These are phyloP conservation scores for Hansenula sp. DNA, from an alignment of 1,139 yeast species.

Conservation along the genomic window DNA sequence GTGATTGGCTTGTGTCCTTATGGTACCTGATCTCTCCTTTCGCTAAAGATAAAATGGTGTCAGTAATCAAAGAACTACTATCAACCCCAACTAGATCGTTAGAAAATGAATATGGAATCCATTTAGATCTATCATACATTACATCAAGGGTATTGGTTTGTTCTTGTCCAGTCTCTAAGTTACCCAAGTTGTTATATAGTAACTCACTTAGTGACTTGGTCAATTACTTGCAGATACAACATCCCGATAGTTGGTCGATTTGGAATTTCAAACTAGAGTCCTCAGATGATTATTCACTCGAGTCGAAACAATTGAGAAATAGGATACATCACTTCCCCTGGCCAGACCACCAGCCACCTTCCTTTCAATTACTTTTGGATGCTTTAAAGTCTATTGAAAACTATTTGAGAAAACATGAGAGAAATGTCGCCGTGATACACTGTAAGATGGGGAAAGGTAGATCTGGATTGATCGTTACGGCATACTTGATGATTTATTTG, in stretches of 20 bases:
- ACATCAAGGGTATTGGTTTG: slow-evolving; percentile 61
- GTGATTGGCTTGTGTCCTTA: too few species aligned
- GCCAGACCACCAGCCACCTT: slow-evolving; percentile 79
- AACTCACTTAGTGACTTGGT: slow-evolving; percentile 51
- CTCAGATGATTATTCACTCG: slow-evolving; percentile 43
- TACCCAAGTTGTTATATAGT: slow-evolving; percentile 46
- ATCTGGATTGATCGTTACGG: slow-evolving; percentile 74
- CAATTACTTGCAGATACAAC: slow-evolving; percentile 42
- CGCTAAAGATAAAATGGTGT: too few species aligned
- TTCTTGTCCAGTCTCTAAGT: slow-evolving; percentile 62
- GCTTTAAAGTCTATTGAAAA: slow-evolving; percentile 43
- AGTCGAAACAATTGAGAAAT: slow-evolving; percentile 27
- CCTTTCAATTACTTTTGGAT: slow-evolving; percentile 45
- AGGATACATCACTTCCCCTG: slow-evolving; percentile 29
- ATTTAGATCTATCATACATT: slow-evolving; percentile 63
- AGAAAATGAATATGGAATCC: slow-evolving; percentile 23
- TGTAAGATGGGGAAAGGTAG: slow-evolving; percentile 94
- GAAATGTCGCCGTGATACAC: slow-evolving; percentile 67
- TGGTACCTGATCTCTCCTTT: too few species aligned
- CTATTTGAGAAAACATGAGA: slow-evolving; percentile 31
- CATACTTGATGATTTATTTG: slow-evolving; percentile 55
- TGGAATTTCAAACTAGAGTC: slow-evolving; percentile 70
- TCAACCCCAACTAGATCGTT: slow-evolving; percentile 10
- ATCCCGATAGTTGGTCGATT: slow-evolving; percentile 61
- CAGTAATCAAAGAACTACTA: slow-evolving; percentile 3